Percentiles rank a stretch among this genome's conserved stretches.
Evolutionary conservation across 2,329 filamentous ascomycete genomes (phyloP).

Genomic region (Coleophoma crateriformis): DNA sequence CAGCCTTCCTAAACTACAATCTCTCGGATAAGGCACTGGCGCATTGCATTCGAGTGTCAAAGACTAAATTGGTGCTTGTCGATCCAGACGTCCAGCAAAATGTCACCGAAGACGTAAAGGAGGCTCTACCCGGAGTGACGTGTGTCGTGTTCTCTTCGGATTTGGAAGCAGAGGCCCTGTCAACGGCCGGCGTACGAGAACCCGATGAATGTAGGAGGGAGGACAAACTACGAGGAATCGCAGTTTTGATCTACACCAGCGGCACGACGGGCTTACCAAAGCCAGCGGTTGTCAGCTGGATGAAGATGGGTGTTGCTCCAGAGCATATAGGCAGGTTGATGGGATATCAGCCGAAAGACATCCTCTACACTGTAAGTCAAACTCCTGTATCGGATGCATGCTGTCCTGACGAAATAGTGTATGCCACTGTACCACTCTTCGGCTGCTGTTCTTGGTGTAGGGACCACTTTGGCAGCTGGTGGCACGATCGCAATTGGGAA

Average conservation of each 20-base stretch:
- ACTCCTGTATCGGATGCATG: background rate
- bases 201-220: slow-evolving; percentile 52
- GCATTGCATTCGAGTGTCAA: slow-evolving; percentile 69
- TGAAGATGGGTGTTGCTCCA: slow-evolving; percentile 51
- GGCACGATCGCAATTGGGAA: slow-evolving; percentile 66
- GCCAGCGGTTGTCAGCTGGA: slow-evolving; percentile 70
- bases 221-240: slow-evolving; percentile 48
- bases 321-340: slow-evolving; percentile 51
- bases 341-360: slow-evolving; percentile 53
- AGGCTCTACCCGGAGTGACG: slow-evolving; percentile 43
- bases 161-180: slow-evolving; percentile 46
- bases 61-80: slow-evolving; percentile 61
- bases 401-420: slow-evolving; percentile 40
- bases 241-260: slow-evolving; percentile 76
- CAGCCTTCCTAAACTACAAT: slow-evolving; percentile 88
- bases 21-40: slow-evolving; percentile 63
- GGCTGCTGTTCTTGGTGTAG: slow-evolving; percentile 64
- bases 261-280: slow-evolving; percentile 84
- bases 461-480: slow-evolving; percentile 52
- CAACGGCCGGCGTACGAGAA: slow-evolving; percentile 46
- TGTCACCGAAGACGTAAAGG: slow-evolving; percentile 51
- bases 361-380: slow-evolving; percentile 64
- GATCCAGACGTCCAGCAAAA: slow-evolving; percentile 54
- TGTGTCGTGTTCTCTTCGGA: slow-evolving; percentile 58
- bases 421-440: slow-evolving; percentile 91